These are phyloP conservation scores for Chiua virens DNA, from an alignment of 768 basidiomycete genomes.

Conservation along the genomic window DNA sequence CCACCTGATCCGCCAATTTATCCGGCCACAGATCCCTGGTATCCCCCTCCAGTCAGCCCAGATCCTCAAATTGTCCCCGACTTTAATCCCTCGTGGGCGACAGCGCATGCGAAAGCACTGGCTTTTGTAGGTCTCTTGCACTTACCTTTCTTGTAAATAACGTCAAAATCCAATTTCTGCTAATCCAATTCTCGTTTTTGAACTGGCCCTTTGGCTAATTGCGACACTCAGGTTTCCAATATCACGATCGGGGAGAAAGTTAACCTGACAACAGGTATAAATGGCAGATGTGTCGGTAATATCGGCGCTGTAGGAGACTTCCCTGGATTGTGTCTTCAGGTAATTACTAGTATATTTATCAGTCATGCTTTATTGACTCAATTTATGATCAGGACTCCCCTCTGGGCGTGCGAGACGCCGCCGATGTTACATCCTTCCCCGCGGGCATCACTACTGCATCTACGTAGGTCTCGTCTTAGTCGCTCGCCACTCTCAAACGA, in stretches of 20 bases:
- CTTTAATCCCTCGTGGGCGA: constrained; percentile 47
- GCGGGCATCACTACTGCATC: constrained; percentile 79
- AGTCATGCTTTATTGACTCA: not conserved
- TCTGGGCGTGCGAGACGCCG: constrained; percentile 72
- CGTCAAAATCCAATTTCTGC: not conserved
- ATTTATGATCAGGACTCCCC: constrained; percentile 55
- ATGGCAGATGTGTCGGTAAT: constrained; percentile 71
- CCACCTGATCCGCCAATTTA: constrained; percentile 48
- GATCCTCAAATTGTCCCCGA: constrained; percentile 37
- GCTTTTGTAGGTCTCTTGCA: constrained; percentile 37
- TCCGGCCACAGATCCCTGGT: constrained; percentile 49
- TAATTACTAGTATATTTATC: constrained; percentile 15
- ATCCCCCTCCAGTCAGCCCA: constrained; percentile 49
- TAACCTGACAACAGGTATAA: constrained; percentile 60
- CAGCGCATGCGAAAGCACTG: constrained; percentile 55
- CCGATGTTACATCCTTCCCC: constrained; percentile 78
- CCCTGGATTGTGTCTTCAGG: constrained; percentile 74
- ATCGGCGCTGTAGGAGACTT: constrained; percentile 53
- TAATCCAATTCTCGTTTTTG: not conserved
- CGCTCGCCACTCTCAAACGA: not conserved
- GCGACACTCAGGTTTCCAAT: constrained; percentile 34
- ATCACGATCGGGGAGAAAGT: constrained; percentile 55
- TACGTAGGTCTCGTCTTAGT: constrained; percentile 48
- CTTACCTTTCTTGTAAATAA: not conserved
- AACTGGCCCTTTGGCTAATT: constrained; percentile 5